These are phyloP conservation scores for Intubia oerlemansii DNA, from an alignment of 2,329 filamentous ascomycete genomes.

Conservation along the genomic window DNA sequence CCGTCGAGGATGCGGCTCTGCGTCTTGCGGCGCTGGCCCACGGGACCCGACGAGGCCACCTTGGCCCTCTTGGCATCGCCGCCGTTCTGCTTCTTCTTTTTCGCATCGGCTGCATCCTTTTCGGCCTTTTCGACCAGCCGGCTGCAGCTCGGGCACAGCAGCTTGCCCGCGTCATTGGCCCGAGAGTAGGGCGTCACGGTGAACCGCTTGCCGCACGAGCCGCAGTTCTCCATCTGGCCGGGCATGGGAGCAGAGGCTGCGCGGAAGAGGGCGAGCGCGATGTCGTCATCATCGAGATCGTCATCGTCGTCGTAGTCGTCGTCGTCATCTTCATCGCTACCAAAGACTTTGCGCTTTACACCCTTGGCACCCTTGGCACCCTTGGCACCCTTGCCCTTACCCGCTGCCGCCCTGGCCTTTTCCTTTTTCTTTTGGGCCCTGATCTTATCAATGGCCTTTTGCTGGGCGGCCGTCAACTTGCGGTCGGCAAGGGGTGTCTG, in stretches of 20 bases:
- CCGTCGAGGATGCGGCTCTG: constrained; percentile 78
- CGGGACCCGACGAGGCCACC: constrained; percentile 18
- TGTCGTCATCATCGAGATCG: constrained; percentile 29
- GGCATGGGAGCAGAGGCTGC: constrained; percentile 30
- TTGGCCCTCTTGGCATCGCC: constrained; percentile 30
- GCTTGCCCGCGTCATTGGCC: constrained; percentile 48
- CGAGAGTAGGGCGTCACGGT: constrained; percentile 83
- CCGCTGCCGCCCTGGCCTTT: too few relatives aligned
- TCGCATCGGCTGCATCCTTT: constrained; percentile 15
- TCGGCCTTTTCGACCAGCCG: constrained; percentile 47
- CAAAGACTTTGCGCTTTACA: constrained; percentile 20
- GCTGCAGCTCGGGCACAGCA: constrained; percentile 69
- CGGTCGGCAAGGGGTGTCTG: too few relatives aligned
- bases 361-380: too few relatives aligned
- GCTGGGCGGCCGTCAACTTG: constrained; percentile 12
- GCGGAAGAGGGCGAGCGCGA: constrained; percentile 26
- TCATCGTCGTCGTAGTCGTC: too few relatives aligned
- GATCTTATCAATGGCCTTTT: constrained; percentile 36
- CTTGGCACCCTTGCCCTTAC: constrained; percentile 1
- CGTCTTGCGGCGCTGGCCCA: constrained; percentile 47
- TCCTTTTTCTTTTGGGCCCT: constrained; percentile 34
- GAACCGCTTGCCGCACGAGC: constrained; percentile 67
- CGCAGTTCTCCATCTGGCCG: constrained; percentile 78
- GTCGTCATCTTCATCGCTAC: constrained; percentile 14
- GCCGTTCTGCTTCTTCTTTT: constrained; percentile 16